Base-by-base conservation (phyloP, 2,329 filamentous ascomycete genomes). In the Drechmeria coniospora region DNA sequence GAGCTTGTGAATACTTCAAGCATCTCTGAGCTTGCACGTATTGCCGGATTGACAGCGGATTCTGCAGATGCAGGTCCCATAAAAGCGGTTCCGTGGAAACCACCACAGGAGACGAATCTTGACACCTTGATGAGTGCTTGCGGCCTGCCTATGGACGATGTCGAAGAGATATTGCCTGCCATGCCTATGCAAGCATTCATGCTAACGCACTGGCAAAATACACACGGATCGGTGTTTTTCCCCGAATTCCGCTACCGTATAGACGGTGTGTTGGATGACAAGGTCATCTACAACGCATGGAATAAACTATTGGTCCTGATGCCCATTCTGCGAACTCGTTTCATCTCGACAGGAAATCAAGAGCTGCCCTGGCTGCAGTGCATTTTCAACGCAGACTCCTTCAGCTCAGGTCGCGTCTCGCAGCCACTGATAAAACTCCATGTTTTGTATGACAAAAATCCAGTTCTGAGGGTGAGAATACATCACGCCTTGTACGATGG, bases 401-500 rank as follows among this genome's bases (percentile, higher is more conserved):
- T 27, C 9, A 14, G 19, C 8, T 9, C 19, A 1, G 21, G 15
- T 4, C 21, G 16, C 21, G 15, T 18, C 6, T n/a, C 13, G 12
- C 23, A 33, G 16, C 50, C 44, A 1, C 37, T 52, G 23, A 35
- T 45, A 3, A 32, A 36, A 4, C 26, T 56, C 3, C 21, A 26
- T 1, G 32, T 45, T 0, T 22, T 27, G 8, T 28, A 29, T 3
- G 23, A 34, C 8, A 16, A 17, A 15, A 32, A 37, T 4, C 21
- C 36, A 0, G 35, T 38, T 0, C 33, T 37, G 40, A 22, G 36
- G 0, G 30, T 73, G 4, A 53, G 65, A 2, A 75, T 94, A 4
- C 84, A 93, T 36, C 86, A 95, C 47, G 79, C 80, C 0, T 59
- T 94, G 0, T 95, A 94, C 44, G 87, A 94, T 47, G 84, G 76